Conservation (phyloP, 2,329 filamentous ascomycete genomes). For the Calonectria hawksworthii region DNA sequence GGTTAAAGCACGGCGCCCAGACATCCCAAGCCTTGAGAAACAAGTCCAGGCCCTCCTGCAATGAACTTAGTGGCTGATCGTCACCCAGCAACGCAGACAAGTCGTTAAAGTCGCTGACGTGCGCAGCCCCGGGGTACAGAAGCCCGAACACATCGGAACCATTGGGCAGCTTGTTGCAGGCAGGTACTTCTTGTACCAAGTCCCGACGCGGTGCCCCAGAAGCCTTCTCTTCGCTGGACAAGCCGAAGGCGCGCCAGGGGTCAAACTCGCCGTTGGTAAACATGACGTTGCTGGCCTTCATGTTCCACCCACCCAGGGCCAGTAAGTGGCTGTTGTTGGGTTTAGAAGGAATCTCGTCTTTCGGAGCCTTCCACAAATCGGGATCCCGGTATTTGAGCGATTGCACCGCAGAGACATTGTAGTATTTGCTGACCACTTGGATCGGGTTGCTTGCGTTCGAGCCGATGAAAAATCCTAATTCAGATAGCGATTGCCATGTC, state of each 20-base stretch:
- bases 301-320: conserved; percentile 46
- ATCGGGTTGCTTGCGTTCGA: conserved; percentile 22
- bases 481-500: conserved; percentile 28
- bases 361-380: background rate
- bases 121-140: conserved; percentile 27
- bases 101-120: conserved; percentile 20
- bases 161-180: conserved; percentile 14
- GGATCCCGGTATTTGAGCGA: background rate
- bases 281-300: conserved; percentile 41
- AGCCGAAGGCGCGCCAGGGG: conserved; percentile 42
- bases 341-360: conserved; percentile 8
- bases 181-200: conserved; percentile 14
- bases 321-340: conserved; percentile 55
- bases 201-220: background rate
- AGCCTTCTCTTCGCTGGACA: conserved; percentile 22
- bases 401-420: conserved; percentile 13
- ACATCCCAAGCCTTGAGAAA: conserved; percentile 30
- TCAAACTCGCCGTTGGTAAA: conserved; percentile 49
- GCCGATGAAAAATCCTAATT: conserved; percentile 29
- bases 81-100: too few species aligned
- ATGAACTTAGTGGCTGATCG: background rate
- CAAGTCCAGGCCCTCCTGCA: conserved; percentile 26
- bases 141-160: conserved; percentile 28
- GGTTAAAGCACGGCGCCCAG: conserved; percentile 35
- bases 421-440: conserved; percentile 17